Evolutionary conservation across 345 rosid genomes (phyloP).

Genomic region (Populus alba): DNA sequence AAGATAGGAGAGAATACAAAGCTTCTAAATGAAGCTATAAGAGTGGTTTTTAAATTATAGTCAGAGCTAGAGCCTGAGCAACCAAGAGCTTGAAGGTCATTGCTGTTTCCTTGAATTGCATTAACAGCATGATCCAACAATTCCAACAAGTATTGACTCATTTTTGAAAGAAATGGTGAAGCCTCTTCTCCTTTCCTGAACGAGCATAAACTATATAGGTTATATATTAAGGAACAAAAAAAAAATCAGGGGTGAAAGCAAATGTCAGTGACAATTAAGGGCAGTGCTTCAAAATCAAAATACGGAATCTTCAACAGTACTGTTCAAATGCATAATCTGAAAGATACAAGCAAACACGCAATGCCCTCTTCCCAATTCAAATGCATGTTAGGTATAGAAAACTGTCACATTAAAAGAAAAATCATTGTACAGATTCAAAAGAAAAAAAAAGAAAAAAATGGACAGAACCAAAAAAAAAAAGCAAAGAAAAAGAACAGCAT

Average conservation of each 20-base stretch:
- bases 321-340: background rate
- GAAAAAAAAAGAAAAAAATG: background rate
- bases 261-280: background rate
- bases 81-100: conserved; percentile 50
- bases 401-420: background rate
- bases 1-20: conserved; percentile 59
- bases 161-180: conserved; percentile 52
- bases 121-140: conserved; percentile 53
- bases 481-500: no score
- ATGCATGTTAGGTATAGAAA: background rate
- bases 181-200: conserved; percentile 57
- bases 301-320: conserved; percentile 2
- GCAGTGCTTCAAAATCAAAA: background rate
- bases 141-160: conserved; percentile 50
- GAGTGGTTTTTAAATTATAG: conserved; percentile 37
- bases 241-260: background rate
- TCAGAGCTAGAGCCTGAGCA: conserved; percentile 42
- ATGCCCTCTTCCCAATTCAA: background rate
- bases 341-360: background rate
- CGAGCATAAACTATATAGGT: conserved; percentile 7
- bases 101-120: conserved; percentile 38
- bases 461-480: no score
- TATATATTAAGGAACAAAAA: conserved; percentile 9
- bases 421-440: background rate
- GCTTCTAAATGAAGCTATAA: conserved; percentile 57